Conservation (phyloP, 768 basidiomycete genomes). For the Boletus sp. region DNA sequence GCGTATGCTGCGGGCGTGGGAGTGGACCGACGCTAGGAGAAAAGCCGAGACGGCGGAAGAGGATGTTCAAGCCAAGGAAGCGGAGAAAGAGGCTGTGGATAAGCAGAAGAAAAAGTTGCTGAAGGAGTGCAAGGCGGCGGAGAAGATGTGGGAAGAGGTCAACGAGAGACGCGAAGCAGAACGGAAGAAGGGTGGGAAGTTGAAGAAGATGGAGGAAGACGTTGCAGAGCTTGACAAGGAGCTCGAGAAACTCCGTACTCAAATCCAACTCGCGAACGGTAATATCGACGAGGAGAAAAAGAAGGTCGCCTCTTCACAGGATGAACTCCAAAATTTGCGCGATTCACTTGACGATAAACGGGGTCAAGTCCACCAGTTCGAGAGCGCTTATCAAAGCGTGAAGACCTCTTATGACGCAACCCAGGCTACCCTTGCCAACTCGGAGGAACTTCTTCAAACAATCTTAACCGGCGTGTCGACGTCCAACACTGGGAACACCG, state of each 20-base stretch:
- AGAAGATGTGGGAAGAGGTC: conserved; percentile 65
- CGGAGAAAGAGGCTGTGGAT: conserved; percentile 46
- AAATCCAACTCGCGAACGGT: conserved; percentile 76
- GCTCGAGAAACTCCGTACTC: conserved; percentile 78
- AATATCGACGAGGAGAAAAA: conserved; percentile 78
- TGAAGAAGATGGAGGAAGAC: conserved; percentile 81
- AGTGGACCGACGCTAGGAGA: conserved; percentile 70
- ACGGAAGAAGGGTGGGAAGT: conserved; percentile 88
- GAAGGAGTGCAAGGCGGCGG: conserved; percentile 60
- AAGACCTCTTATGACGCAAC: conserved; percentile 68
- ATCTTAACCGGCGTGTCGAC: conserved; percentile 90
- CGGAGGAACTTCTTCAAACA: conserved; percentile 93
- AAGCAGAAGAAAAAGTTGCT: conserved; percentile 48
- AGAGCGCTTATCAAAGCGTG: conserved; percentile 53
- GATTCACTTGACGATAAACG: conserved; percentile 58
- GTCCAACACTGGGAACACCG: conserved; percentile 57
- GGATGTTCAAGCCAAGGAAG: conserved; percentile 51
- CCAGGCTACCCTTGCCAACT: conserved; percentile 59
- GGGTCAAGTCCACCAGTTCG: conserved; percentile 53
- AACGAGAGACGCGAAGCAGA: conserved; percentile 80
- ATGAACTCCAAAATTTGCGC: conserved; percentile 62
- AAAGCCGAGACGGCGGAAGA: conserved; percentile 53
- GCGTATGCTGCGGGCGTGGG: conserved; percentile 80
- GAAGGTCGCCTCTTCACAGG: conserved; percentile 49
- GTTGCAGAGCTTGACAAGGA: conserved; percentile 77